Conservation (phyloP, 2,329 filamentous ascomycete genomes). For the Paecilomyces niveus region DNA sequence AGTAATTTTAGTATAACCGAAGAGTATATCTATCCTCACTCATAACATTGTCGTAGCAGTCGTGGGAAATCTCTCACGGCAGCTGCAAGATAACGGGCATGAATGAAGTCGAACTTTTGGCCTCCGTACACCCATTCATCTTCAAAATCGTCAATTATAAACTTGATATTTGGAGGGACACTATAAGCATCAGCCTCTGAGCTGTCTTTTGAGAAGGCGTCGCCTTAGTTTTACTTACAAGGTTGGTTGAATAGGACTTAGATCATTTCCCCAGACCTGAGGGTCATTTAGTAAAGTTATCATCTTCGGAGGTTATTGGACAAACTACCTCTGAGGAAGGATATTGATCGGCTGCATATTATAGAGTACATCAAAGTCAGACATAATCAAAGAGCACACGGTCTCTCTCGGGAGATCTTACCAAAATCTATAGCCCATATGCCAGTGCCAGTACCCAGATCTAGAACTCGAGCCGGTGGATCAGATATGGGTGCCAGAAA, state of each 20-base stretch:
- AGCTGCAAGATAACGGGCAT: slow-evolving; percentile 51
- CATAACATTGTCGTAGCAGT: slow-evolving; percentile 41
- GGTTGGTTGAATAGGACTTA: slow-evolving; percentile 7
- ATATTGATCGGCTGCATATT: background rate
- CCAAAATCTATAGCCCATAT: slow-evolving; percentile 3
- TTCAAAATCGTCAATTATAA: slow-evolving; percentile 54
- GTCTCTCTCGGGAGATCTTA: background rate
- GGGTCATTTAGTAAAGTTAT: background rate
- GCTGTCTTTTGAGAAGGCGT: no score
- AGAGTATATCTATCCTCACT: slow-evolving; percentile 17
- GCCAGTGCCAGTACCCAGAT: slow-evolving; percentile 4
- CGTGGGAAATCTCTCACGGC: slow-evolving; percentile 51
- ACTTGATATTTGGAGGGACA: slow-evolving; percentile 50
- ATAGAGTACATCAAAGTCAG: background rate
- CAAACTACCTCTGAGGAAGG: no score
- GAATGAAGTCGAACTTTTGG: slow-evolving; percentile 50
- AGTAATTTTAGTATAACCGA: background rate
- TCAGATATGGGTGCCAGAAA: slow-evolving; percentile 1
- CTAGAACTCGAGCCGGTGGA: background rate
- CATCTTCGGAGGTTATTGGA: background rate
- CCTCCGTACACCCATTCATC: slow-evolving; percentile 48
- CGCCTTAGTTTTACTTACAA: background rate
- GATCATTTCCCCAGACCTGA: slow-evolving; percentile 8
- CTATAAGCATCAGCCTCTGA: background rate
- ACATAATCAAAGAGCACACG: background rate